Base-by-base conservation (phyloP, 1,284 basidiomycete species). In the Fomitiporia mediterranea region DNA sequence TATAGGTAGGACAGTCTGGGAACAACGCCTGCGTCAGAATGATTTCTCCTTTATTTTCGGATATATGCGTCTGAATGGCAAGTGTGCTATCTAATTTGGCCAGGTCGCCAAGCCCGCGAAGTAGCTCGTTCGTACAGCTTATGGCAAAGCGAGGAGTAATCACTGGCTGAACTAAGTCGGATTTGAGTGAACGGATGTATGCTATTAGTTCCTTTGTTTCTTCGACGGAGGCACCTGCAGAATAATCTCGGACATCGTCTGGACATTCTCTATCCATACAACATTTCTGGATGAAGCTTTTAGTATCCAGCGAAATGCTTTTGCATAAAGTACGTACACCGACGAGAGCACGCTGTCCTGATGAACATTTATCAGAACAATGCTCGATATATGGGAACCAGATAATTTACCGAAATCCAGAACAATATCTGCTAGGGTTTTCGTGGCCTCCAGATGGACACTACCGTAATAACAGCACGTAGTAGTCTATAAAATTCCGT, bases 111-210 rank as follows among this genome's bases (percentile, higher is more conserved):
- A 98, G 77, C 5, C 73, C 71, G 0, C 66, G 54, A 46, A 98
- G 78, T 35, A 97, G 82, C n/a, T 81, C 75, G 11, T 78, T 69
- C 0, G 93, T 86, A 70, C 93, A 96, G n/a, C 89, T 85, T 61
- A 99, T 89, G 27, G 96, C 95, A 69, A 99, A 98, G 17, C 95
- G 88, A 17, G 96, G 96, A 0, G 96, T 98, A 43, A 98, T 73
- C 66, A 96, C 84, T 0, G 95, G 95, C 57, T 90, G 87, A 4
- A 98, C 89, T 15, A 94, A 81, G 5, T 73, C 66, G 28, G 60
- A 48, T 21, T 61, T 73, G 67, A 89, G 70, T 1, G 77, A 66
- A 28, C 79, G 80, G 63, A 95, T 87, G 70, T 93, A 73, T 0
- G 73, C 62, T 61, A 97, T 84, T 42, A 94, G 77, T n/a, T 74